Evolutionary conservation across 2,329 filamentous ascomycete species (phyloP).

Genomic region (Microdochium trichocladiopsis): DNA sequence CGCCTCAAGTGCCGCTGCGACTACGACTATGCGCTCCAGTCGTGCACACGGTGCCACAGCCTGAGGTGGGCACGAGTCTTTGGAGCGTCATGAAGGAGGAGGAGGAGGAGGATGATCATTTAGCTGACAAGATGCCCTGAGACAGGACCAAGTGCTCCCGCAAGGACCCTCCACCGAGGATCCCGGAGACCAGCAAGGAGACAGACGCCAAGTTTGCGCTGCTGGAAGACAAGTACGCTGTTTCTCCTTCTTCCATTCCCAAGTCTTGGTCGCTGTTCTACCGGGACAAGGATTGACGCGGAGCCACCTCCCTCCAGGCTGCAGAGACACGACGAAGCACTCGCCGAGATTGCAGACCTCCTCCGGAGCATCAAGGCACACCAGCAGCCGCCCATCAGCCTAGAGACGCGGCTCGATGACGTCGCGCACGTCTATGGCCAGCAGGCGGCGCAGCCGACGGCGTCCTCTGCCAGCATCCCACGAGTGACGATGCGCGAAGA

Average conservation of each 20-base stretch:
- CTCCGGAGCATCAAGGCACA: not conserved
- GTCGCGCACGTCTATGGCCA: not conserved
- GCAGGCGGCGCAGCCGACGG: not conserved
- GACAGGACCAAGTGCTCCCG: not conserved
- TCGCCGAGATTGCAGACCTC: not conserved
- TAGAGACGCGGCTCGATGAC: not conserved
- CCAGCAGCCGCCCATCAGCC: not conserved
- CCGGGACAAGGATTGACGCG: not conserved
- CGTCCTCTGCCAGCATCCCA: not conserved
- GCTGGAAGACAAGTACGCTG: not conserved
- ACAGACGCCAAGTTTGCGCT: not conserved
- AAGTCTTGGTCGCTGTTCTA: not conserved
- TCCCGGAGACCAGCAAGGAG: not conserved
- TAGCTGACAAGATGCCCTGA: not conserved
- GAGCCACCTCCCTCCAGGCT: not conserved
- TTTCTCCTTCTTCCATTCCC: not conserved
- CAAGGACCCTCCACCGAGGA: not conserved
- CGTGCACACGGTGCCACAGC: slow-evolving; percentile 6
- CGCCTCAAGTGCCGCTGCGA: slow-evolving; percentile 8
- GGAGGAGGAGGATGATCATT: too few relatives aligned
- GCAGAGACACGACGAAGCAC: not conserved
- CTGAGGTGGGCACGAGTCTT: slow-evolving; percentile 1
- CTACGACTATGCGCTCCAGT: slow-evolving; percentile 6
- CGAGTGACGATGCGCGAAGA: not conserved
- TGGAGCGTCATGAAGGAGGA: not conserved